phyloP scores from a whole-genome alignment of 2,329 filamentous ascomycete species.

The Colletotrichum orbiculare region DNA sequence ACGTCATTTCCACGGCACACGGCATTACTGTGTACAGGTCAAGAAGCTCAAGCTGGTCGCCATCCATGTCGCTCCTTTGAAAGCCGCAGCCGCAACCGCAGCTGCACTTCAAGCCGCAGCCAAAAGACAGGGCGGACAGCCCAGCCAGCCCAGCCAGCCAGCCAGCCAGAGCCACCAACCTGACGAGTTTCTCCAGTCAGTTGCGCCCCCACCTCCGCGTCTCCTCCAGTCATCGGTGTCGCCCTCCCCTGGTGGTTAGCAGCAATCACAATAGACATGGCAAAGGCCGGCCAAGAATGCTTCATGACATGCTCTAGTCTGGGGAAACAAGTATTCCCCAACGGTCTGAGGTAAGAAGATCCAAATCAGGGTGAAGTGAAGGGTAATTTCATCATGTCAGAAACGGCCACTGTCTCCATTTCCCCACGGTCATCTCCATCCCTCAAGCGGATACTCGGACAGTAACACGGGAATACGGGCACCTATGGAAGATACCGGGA shows the following conservation, averaged over 20 bases:
- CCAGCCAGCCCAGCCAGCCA: neutral
- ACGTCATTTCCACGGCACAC: neutral
- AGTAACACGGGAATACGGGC: conserved; percentile 32
- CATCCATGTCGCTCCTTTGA: neutral
- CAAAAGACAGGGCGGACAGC: neutral
- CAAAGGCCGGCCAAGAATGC: conserved; percentile 21
- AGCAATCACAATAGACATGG: conserved; percentile 15
- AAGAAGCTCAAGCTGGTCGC: neutral
- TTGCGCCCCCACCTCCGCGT: conserved; percentile 8
- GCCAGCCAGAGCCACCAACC: neutral
- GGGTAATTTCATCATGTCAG: conserved; percentile 14
- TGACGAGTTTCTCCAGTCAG: neutral
- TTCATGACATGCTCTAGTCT: conserved; percentile 10
- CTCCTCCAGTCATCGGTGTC: neutral
- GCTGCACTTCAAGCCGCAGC: conserved; percentile 15
- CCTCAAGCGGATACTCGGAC: conserved; percentile 7
- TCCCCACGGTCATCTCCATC: neutral
- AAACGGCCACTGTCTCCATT: neutral
- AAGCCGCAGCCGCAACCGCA: conserved; percentile 27
- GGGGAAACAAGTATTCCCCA: neutral
- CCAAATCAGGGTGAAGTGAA: neutral
- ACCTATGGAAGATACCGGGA: conserved; percentile 10
- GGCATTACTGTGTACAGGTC: too few species aligned
- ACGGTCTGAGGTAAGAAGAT: conserved; percentile 31
- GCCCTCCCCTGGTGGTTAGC: conserved; percentile 1